Evolutionary conservation across 2,329 filamentous ascomycete species (phyloP), one percentile per base, ranked within the genome.

Genomic region (Fusarium foetens): DNA sequence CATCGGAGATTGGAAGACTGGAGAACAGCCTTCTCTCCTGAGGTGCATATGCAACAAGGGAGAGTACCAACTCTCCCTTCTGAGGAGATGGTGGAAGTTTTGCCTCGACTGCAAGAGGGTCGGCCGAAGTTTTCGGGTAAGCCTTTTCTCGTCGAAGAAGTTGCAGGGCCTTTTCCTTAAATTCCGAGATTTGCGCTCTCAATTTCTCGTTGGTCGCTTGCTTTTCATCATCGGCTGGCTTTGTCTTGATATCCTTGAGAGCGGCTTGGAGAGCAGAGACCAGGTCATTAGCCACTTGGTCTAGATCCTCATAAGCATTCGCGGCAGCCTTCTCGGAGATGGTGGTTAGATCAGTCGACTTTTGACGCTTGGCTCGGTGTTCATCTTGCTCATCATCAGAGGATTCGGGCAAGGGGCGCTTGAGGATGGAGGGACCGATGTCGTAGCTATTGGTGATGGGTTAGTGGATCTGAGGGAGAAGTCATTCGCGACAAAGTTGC

Each of bases 21-120:
- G 95, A 97, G 80, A 96, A 98, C 8, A 98, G 85, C 67, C 95
- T 93, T 74, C 91, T 92, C 39, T 93, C 88, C 49, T 90, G 90
- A 4, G 91, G 90, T 43, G 92, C 92, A 73, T 91, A 92, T 60
- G 93, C 94, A 73, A 91, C 91, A 2, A 97, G 84, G 2, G 93
- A 95, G 64, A 98, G 84, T 10, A 95, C 91, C 21, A 90, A 63
- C 60, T 81, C 87, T 81, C 72, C 87, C 80, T 72, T 84, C 78
- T 80, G 73, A 25, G 84, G 79, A 29, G 81, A 80, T 7, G 81
- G 78, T 23, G 81, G 80, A 33, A 81, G 71, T 52, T 82, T 81
- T 43, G 83, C 84, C 54, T 84, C 82, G 33, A 81, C 78, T 54
- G 82, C 83, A 45, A 84, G 79, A n/a, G 79, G 70, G 16, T 83